Base-by-base conservation (phyloP, 1,139 yeast species). In the Debaryomycetaceae sp. region DNA sequence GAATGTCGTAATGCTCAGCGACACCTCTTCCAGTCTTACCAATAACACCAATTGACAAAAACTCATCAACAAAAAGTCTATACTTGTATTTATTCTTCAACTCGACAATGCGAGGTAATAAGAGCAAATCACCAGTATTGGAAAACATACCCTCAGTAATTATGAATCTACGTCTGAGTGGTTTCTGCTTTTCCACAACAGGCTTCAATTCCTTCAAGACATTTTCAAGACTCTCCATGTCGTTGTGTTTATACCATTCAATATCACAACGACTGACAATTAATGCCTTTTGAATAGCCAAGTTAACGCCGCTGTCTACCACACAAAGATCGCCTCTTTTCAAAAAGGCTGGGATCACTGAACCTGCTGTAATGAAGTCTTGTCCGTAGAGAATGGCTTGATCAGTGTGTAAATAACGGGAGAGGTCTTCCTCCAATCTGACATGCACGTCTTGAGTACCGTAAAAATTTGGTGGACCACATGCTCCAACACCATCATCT, bases 381-480 rank as follows among this genome's bases (percentile, higher is more conserved):
- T 94, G 98, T 30, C 98, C 96, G 57, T 92, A 92, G 39, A 92
- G 70, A 44, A 92, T 87, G 35, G 89, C 82, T 43, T 77, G 77
- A 48, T 87, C 95, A 5, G 87, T 75, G 18, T 85, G 89, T 48
- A 91, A 76, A 54, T 81, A 92, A 30, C 67, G 61, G 6, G 96
- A 81, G 48, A 92, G 67, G 49, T 81, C 84, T 52, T 81, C 81
- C 60, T 91, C 96, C 47, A 88, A 73, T 52, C 84, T 73, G 43
- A 83, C 83, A 56, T 92, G 98, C 30, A 83, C 89, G 58, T 89
- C 97, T 63, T 89, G 97, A 48, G 92, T 86, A 45, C 98, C 99
- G 62, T 91, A 92, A 54, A 92, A 92, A 44, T 95, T 95, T 33
- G 98, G 96, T 3, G 99, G 98, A 22, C 98, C 97, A 70, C 99